Conservation (phyloP, 306 rosid species). For the Glycine soja region DNA sequence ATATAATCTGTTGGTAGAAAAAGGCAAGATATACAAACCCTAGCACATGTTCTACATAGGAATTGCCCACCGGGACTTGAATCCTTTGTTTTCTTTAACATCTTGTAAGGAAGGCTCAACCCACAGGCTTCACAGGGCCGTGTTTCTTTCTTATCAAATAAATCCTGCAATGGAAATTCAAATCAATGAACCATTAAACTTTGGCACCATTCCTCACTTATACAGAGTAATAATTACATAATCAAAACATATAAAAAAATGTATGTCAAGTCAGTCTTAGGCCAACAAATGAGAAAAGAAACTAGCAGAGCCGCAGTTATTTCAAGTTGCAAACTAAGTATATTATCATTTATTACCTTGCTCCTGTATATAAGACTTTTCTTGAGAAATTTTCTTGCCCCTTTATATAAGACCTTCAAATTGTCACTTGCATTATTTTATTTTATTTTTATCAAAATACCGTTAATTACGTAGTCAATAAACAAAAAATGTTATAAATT, state of each 20-base stretch:
- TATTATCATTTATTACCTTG: too few relatives aligned
- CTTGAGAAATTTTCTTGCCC: background rate
- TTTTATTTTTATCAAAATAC: background rate
- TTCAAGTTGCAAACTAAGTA: too few relatives aligned
- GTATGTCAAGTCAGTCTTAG: background rate
- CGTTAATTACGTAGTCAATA: background rate
- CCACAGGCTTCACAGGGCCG: slow-evolving; percentile 90
- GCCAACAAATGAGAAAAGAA: slow-evolving; percentile 24
- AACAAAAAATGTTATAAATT: background rate
- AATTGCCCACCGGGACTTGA: slow-evolving; percentile 63
- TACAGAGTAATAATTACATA: slow-evolving; percentile 22
- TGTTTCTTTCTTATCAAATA: slow-evolving; percentile 61
- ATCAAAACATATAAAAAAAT: slow-evolving; percentile 33
- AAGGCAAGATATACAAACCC: slow-evolving; percentile 68
- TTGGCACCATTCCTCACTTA: background rate
- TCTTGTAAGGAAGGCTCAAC: slow-evolving; percentile 62
- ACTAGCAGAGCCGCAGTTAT: too few relatives aligned
- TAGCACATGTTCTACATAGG: slow-evolving; percentile 85
- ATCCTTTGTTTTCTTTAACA: slow-evolving; percentile 65
- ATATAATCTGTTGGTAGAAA: slow-evolving; percentile 30
- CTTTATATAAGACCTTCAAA: background rate
- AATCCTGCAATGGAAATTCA: slow-evolving; percentile 60
- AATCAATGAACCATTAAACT: slow-evolving; percentile 42
- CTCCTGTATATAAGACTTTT: background rate
- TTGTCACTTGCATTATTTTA: background rate